Evolutionary conservation across 179 eudicot genomes (phyloP).

Genomic region (Drosera spatulata): DNA sequence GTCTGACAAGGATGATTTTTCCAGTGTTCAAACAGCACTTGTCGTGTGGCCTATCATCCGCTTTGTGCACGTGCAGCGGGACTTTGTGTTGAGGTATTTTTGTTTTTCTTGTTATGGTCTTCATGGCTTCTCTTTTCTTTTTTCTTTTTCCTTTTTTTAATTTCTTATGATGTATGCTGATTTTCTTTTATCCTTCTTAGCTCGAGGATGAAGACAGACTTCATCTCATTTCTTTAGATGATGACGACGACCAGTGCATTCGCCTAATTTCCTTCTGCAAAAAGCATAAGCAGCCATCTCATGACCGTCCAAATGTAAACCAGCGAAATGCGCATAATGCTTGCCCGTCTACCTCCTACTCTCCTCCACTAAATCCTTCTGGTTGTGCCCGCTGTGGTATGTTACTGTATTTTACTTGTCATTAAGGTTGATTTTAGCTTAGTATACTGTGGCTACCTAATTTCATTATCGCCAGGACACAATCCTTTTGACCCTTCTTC

Average conservation of each 20-base stretch:
- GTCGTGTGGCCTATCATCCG: constrained; percentile 93
- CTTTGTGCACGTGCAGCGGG: constrained; percentile 99
- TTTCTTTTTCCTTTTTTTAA: too few relatives aligned
- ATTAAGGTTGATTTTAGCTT: too few relatives aligned
- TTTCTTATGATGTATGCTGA: background rate
- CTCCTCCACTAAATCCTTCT: constrained; percentile 64
- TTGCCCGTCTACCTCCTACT: constrained; percentile 28
- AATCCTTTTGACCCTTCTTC: too few relatives aligned
- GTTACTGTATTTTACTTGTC: background rate
- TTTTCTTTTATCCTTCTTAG: constrained; percentile 25
- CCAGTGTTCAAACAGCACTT: constrained; percentile 84
- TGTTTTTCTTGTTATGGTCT: constrained; percentile 5
- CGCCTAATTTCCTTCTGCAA: constrained; percentile 83
- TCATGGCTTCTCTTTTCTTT: constrained; percentile 1
- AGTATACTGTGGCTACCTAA: too few relatives aligned
- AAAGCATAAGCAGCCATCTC: constrained; percentile 62
- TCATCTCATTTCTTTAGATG: constrained; percentile 66
- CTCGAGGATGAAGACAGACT: constrained; percentile 80
- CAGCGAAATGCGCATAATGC: constrained; percentile 28
- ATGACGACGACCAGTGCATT: constrained; percentile 87
- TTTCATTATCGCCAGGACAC: too few relatives aligned
- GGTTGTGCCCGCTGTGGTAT: constrained; percentile 98
- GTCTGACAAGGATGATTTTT: constrained; percentile 4
- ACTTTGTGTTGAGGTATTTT: constrained; percentile 75
- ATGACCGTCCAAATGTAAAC: constrained; percentile 29